Evolutionary conservation across 192 early-diverging fungal species (phyloP), one percentile per base, ranked within the genome.

Genomic region (Dimargaris verticillata): DNA sequence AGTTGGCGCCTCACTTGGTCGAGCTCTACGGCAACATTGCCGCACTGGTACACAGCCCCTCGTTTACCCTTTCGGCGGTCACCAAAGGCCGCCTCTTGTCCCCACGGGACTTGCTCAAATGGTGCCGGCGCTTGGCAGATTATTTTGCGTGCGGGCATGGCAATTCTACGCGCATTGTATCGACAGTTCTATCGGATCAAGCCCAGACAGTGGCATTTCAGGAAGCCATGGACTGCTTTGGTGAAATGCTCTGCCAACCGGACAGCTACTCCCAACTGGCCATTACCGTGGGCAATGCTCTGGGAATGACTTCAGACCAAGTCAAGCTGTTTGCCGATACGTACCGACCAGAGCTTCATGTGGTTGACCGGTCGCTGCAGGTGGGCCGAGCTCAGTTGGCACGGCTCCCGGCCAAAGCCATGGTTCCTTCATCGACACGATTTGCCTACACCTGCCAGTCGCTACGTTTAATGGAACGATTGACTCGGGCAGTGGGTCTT

Each of bases 391-490:
- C 28, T 24, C 44, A 22, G 5, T 22, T 53, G 47, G n/a, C 69
- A 68, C 5, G 20, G 25, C 42, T 15, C 4, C 41, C 29, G n/a
- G 42, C 57, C 41, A 25, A 20, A 20, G 33, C 28, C 1, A 5
- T 9, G 17, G 7, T 38, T 38, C 33, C 33, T 2, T 7, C 33
- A 38, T 59, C 42, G 47, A 70, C 72, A 28, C 81, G 84, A 24
- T 99, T 97, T 72, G 94, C 96, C 9, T 80, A 75, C n/a, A 96
- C 94, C n/a, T 72, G 75, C 0, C 83, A 87, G 52, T 74, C 92
- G 10, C 65, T 86, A 29, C 79, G 88, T 25, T 71, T 94, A 17
- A 65, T 99, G 69, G 93, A 97, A 68, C 78, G 82, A 53, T 72
- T 99, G 22, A 88, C 93, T 14, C 82, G 88, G 7, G 83, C 82